Percentiles rank a stretch among this genome's conserved stretches.
Evolutionary conservation across 2,329 filamentous ascomycete species (phyloP).

Genomic region (Pseudovirgaria hyperparasitica): DNA sequence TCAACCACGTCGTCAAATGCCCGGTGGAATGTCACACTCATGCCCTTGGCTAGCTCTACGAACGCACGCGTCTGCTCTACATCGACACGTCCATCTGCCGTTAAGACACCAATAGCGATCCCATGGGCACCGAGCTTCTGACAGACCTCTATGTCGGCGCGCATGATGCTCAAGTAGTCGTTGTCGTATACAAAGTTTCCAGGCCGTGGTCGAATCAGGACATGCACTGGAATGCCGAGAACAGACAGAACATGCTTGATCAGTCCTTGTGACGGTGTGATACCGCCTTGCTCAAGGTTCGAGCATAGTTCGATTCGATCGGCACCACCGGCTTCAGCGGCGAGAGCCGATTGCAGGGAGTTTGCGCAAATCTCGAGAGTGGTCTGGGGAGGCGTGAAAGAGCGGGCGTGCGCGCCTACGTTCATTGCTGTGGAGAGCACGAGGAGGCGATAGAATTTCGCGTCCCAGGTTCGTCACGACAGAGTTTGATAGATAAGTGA

Average conservation of each 20-base stretch:
- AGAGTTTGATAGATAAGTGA: too few relatives aligned
- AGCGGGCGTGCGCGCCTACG: too few relatives aligned
- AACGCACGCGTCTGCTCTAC: slow-evolving; percentile 27
- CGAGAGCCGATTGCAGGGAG: slow-evolving; percentile 34
- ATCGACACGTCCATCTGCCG: slow-evolving; percentile 23
- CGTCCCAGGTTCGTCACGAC: too few relatives aligned
- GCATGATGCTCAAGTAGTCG: slow-evolving; percentile 33
- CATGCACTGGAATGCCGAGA: slow-evolving; percentile 31
- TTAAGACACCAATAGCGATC: slow-evolving; percentile 41
- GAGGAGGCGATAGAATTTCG: too few relatives aligned
- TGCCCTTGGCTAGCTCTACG: slow-evolving; percentile 26
- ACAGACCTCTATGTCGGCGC: slow-evolving; percentile 22
- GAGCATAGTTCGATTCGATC: slow-evolving; percentile 40
- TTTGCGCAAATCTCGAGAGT: too few relatives aligned
- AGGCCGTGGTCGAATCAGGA: slow-evolving; percentile 41
- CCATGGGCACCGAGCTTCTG: slow-evolving; percentile 27
- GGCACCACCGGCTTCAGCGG: slow-evolving; percentile 31
- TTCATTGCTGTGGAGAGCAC: too few relatives aligned
- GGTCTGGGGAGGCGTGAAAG: too few relatives aligned
- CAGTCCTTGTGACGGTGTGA: slow-evolving; percentile 23
- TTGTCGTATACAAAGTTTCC: slow-evolving; percentile 32
- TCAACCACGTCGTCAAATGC: slow-evolving; percentile 35
- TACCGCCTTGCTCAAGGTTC: slow-evolving; percentile 27
- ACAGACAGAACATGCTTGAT: slow-evolving; percentile 2
- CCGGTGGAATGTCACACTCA: slow-evolving; percentile 42